Conservation (phyloP, 495 filamentous ascomycete genomes). For the Penicillium chermesinum region DNA sequence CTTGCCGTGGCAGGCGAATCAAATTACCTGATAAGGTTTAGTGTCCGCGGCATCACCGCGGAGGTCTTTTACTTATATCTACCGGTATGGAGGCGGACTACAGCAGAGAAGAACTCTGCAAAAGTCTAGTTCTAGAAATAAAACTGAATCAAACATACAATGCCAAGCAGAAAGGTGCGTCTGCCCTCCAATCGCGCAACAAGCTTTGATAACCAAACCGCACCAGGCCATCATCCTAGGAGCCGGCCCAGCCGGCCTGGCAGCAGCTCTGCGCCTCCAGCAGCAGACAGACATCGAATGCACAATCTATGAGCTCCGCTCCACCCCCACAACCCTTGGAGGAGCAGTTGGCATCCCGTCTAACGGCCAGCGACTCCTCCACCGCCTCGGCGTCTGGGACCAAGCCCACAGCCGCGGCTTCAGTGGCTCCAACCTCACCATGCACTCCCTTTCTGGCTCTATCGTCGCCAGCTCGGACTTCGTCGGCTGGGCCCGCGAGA, state of each 20-base stretch:
- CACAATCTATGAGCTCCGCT: slow-evolving; percentile 29
- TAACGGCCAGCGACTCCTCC: slow-evolving; percentile 45
- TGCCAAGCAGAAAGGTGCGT: neutral
- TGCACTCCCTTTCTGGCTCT: slow-evolving; percentile 28
- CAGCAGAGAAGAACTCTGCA: neutral
- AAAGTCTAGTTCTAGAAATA: neutral
- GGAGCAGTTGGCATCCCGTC: slow-evolving; percentile 43
- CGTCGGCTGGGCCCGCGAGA: slow-evolving; percentile 11
- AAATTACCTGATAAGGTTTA: neutral
- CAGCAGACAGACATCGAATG: slow-evolving; percentile 23
- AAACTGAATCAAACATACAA: neutral
- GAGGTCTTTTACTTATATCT: neutral
- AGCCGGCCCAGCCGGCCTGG: slow-evolving; percentile 42
- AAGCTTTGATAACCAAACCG: neutral
- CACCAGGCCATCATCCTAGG: slow-evolving; percentile 48
- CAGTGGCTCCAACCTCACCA: slow-evolving; percentile 15
- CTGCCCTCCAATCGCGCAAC: neutral
- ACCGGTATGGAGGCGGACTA: neutral
- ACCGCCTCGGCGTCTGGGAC: slow-evolving; percentile 32
- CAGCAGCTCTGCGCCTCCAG: slow-evolving; percentile 25
- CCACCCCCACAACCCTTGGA: slow-evolving; percentile 36
- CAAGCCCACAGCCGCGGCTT: slow-evolving; percentile 22
- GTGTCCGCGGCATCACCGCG: neutral
- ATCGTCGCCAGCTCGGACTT: slow-evolving; percentile 20
- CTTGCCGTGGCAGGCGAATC: no score